Conservation (phyloP, 805 yeast species). For the Candida corydali region DNA sequence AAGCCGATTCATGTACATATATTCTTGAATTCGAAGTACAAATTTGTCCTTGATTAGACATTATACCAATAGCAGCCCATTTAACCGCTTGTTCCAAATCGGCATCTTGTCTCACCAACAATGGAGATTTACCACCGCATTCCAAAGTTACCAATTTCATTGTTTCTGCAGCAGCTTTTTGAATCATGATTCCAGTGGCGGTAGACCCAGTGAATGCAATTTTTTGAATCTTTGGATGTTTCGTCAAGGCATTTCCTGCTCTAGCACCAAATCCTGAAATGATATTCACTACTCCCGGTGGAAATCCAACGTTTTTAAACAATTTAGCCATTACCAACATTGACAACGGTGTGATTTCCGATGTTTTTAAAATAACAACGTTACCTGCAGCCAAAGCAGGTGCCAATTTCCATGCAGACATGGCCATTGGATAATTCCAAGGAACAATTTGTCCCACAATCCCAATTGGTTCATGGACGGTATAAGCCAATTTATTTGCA, state of each 20-base stretch:
- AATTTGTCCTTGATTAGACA: conserved; percentile 63
- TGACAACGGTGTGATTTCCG: conserved; percentile 74
- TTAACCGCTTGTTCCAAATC: conserved; percentile 61
- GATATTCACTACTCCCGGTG: conserved; percentile 72
- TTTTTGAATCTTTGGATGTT: conserved; percentile 55
- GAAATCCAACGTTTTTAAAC: conserved; percentile 66
- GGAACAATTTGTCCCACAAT: conserved; percentile 46
- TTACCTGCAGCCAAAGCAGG: conserved; percentile 84
- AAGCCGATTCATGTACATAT: conserved; percentile 51
- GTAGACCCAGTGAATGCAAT: conserved; percentile 67
- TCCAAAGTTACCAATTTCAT: conserved; percentile 64
- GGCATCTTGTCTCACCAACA: conserved; percentile 59
- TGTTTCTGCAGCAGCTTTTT: conserved; percentile 55
- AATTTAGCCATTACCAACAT: conserved; percentile 56
- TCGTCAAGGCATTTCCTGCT: conserved; percentile 66
- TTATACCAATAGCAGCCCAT: conserved; percentile 65
- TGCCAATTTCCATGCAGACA: conserved; percentile 79
- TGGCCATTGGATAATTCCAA: conserved; percentile 47
- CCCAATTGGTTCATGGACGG: conserved; percentile 55
- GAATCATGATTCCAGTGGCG: conserved; percentile 62
- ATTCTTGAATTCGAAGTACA: conserved; percentile 67
- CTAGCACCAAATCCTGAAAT: conserved; percentile 64
- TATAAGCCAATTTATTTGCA: conserved; percentile 56
- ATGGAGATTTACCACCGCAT: conserved; percentile 72
- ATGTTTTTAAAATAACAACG: conserved; percentile 65